Percentiles rank a stretch among this genome's conserved stretches.
These are phyloP conservation scores for Raphanus hybrid DNA, from an alignment of 441 rosid genomes.

Conservation along the genomic window DNA sequence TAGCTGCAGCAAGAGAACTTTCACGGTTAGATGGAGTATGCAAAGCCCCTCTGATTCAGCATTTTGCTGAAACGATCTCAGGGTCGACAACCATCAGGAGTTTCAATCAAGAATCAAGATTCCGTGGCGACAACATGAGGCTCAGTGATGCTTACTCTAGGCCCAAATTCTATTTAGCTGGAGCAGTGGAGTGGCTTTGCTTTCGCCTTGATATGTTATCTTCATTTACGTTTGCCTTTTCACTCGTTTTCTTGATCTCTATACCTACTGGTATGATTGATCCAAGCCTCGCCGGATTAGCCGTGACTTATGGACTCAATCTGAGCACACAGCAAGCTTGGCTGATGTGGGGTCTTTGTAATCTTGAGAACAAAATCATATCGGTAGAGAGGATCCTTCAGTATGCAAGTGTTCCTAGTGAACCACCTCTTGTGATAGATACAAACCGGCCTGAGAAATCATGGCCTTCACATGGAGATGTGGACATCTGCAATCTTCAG, in stretches of 20 bases:
- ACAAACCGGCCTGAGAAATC: constrained; percentile 52
- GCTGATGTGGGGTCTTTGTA: constrained; percentile 69
- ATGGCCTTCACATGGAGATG: constrained; percentile 80
- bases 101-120: constrained; percentile 80
- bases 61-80: constrained; percentile 83
- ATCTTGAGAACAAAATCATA: constrained; percentile 77
- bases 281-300: constrained; percentile 92
- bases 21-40: too few relatives aligned
- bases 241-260: constrained; percentile 66
- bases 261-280: constrained; percentile 70
- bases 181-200: constrained; percentile 90
- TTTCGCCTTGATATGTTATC: constrained; percentile 83
- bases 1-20: too few relatives aligned
- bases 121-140: constrained; percentile 64
- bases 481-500: constrained; percentile 66
- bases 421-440: constrained; percentile 82
- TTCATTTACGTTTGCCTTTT: constrained; percentile 69
- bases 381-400: constrained; percentile 93
- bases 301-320: constrained; percentile 84
- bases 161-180: constrained; percentile 72
- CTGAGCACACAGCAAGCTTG: constrained; percentile 71
- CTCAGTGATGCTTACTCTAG: constrained; percentile 74
- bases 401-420: constrained; percentile 69
- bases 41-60: constrained; percentile 84
- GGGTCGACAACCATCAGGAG: constrained; percentile 88